phyloP scores from a whole-genome alignment of 805 yeast genomes.

The Metschnikowia similis region DNA sequence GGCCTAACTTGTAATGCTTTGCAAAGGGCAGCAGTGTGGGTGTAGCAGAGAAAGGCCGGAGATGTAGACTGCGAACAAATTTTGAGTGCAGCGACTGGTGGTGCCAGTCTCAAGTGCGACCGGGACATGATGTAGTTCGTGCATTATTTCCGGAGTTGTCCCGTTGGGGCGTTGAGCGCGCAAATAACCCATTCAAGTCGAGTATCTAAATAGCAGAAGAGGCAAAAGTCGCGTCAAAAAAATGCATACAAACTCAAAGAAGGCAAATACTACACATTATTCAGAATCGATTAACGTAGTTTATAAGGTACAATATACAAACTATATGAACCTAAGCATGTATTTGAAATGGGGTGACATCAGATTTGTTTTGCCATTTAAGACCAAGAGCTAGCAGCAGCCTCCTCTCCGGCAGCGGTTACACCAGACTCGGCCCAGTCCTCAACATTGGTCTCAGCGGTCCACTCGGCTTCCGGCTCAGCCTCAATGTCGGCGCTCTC shows the following conservation, averaged over 20 bases:
- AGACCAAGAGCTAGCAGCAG: slow-evolving; percentile 54
- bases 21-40: not conserved
- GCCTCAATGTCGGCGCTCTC: slow-evolving; percentile 62
- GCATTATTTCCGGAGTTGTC: not conserved
- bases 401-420: slow-evolving; percentile 67
- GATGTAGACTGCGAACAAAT: not conserved
- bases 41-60: not conserved
- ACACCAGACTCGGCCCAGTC: slow-evolving; percentile 63
- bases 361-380: slow-evolving; percentile 17
- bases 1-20: not conserved
- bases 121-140: not conserved
- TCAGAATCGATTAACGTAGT: slow-evolving; percentile 15
- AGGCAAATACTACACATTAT: not conserved
- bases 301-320: slow-evolving; percentile 21
- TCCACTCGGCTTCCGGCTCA: slow-evolving; percentile 54
- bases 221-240: too few species aligned
- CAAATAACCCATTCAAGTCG: not conserved
- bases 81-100: not conserved
- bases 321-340: slow-evolving; percentile 18
- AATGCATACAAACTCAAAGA: too few species aligned
- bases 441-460: slow-evolving; percentile 55
- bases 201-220: not conserved
- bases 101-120: not conserved
- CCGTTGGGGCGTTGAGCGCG: not conserved
- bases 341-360: slow-evolving; percentile 12